Percentiles rank a stretch among this genome's conserved stretches.
These are phyloP conservation scores for Suhomyces sp. DNA, from an alignment of 805 yeast genomes.

Conservation along the genomic window DNA sequence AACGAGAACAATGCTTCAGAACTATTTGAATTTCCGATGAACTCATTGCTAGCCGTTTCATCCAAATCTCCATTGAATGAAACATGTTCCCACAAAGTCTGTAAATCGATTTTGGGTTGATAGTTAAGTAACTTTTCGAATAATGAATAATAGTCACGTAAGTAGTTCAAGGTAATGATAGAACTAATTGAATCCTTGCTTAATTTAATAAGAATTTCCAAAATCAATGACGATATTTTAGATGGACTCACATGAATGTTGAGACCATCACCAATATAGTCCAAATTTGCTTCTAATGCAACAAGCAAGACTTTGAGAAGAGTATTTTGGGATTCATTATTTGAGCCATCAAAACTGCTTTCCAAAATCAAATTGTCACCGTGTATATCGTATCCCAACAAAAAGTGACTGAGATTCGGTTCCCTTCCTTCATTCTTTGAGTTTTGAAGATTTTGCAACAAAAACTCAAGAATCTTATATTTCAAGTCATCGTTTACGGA, in stretches of 20 bases:
- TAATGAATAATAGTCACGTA: slow-evolving; percentile 49
- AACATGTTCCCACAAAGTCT: slow-evolving; percentile 54
- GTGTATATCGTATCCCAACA: slow-evolving; percentile 66
- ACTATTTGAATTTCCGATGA: slow-evolving; percentile 32
- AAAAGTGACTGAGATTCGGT: slow-evolving; percentile 65
- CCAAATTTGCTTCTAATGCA: slow-evolving; percentile 36
- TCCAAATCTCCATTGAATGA: slow-evolving; percentile 43
- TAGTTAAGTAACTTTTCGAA: slow-evolving; percentile 49
- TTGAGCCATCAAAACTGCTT: slow-evolving; percentile 33
- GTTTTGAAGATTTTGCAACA: slow-evolving; percentile 46
- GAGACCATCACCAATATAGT: neutral
- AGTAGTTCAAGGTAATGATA: slow-evolving; percentile 44
- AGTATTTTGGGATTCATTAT: slow-evolving; percentile 46
- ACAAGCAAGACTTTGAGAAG: slow-evolving; percentile 53
- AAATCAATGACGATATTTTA: slow-evolving; percentile 52
- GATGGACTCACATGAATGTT: slow-evolving; percentile 52
- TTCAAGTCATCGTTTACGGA: slow-evolving; percentile 37
- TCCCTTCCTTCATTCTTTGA: slow-evolving; percentile 36
- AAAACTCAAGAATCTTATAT: slow-evolving; percentile 60
- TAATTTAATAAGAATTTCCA: slow-evolving; percentile 63
- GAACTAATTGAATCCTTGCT: slow-evolving; percentile 58
- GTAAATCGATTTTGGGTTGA: slow-evolving; percentile 53
- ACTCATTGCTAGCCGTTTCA: slow-evolving; percentile 23
- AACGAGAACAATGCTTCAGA: slow-evolving; percentile 60
- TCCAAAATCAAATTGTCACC: slow-evolving; percentile 44